Evolutionary conservation across 106 monocot species (phyloP), one percentile per base, ranked within the genome.

Genomic region (Posidonia australis): DNA sequence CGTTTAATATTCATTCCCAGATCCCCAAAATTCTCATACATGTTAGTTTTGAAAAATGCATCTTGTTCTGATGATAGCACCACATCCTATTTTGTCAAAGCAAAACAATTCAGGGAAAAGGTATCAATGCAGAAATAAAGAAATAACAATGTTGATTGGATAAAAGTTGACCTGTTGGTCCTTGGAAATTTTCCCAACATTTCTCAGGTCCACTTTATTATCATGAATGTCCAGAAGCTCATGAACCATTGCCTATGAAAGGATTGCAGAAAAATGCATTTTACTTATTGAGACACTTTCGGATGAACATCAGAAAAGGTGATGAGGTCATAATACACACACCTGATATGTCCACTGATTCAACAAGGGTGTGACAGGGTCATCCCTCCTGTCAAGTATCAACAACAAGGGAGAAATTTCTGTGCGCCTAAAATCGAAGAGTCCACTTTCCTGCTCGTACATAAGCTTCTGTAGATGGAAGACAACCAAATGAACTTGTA

Each of bases 261-360:
- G 2, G 36, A 36, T 5, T 16, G 48, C 48, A 45, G 28, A 12
- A 30, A 32, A 32, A 12, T n/a, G 5, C 69, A 69, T 41, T 61
- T 59, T 44, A 25, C 24, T 58, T 28, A 45, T 42, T 12, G 12
- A 44, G 36, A 28, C 54, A 54, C 10, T 58, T 5, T 26, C 16
- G 25, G 57, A 17, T 27, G 26, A 30, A 30, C 13, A 29, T 29
- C 26, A 26, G 26, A 58, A 25, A 29, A 54, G 30, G 28, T 49
- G 16, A 58, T 27, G 27, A 58, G 27, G 2, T 16, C 28, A 58
- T 58, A 29, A 27, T 29, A 62, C 3, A 10, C 0, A 10, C 61
- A 98, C 96, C 70, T 98, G 98, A 76, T 98, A 98, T 46, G 98
- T 98, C 98, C 98, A 98, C 44, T 98, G 98, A 68, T 88, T 98